Evolutionary conservation across 208 protist species (phyloP).

Genomic region (Crithidia fasciculata): DNA sequence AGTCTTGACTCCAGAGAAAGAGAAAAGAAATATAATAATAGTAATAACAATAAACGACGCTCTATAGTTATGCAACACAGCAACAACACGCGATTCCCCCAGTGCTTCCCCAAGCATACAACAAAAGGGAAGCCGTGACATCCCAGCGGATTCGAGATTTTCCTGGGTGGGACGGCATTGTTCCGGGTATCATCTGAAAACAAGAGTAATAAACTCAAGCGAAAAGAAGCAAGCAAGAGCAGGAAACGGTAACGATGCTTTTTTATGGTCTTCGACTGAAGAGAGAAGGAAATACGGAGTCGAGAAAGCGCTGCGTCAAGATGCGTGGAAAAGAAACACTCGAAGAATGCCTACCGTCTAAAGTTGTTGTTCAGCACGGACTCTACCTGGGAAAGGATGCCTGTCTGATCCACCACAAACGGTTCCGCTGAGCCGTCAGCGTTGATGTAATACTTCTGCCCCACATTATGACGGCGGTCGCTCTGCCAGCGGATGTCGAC

Average conservation of each 20-base stretch:
- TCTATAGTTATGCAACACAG: too few relatives aligned
- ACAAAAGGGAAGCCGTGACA: neutral
- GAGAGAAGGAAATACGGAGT: neutral
- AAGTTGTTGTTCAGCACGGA: conserved; percentile 83
- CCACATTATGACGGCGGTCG: conserved; percentile 84
- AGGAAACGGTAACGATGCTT: neutral
- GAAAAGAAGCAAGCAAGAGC: neutral
- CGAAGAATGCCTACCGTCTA: conserved; percentile 33
- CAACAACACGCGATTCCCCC: too few relatives aligned
- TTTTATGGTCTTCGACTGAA: too few relatives aligned
- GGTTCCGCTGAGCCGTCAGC: conserved; percentile 79
- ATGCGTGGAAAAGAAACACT: neutral
- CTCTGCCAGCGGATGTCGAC: conserved; percentile 92
- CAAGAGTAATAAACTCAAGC: neutral
- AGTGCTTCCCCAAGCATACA: neutral
- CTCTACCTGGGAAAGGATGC: conserved; percentile 80
- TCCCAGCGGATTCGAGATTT: too few relatives aligned
- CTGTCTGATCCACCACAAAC: conserved; percentile 84
- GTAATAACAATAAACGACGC: neutral
- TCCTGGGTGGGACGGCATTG: too few relatives aligned
- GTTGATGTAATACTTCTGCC: conserved; percentile 89
- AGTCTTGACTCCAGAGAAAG: neutral
- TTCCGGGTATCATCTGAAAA: neutral
- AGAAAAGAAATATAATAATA: neutral
- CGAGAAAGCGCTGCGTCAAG: neutral